Conservation (phyloP, 78 protist species). For the Salpingoeca rosetta region DNA sequence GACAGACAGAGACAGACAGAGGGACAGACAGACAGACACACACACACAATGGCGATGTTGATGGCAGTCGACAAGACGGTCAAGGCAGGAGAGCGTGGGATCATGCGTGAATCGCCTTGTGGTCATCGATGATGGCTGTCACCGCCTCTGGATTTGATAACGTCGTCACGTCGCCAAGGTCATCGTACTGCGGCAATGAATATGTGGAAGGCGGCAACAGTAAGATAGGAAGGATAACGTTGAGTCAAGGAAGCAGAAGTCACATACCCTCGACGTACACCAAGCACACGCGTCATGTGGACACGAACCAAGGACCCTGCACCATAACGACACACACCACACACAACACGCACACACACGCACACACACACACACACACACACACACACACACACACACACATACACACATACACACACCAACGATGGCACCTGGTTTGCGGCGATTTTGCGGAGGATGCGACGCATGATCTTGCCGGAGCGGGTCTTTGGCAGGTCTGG, state of each 20-base stretch:
- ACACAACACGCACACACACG: neutral
- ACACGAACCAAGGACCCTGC: neutral
- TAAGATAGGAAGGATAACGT: too few species aligned
- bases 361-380: neutral
- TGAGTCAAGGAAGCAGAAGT: too few species aligned
- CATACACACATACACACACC: neutral
- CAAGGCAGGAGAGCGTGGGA: too few species aligned
- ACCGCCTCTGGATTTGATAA: neutral
- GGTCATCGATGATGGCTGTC: neutral
- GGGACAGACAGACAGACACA: too few species aligned
- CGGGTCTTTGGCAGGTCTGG: slow-evolving; percentile 74
- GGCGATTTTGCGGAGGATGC: slow-evolving; percentile 71
- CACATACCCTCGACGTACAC: too few species aligned
- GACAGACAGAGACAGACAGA: too few species aligned
- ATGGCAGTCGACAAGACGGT: too few species aligned
- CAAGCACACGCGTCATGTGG: too few species aligned
- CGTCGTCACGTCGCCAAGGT: neutral
- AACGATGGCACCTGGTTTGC: neutral
- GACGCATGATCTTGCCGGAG: slow-evolving; percentile 77
- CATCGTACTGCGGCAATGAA: too few species aligned
- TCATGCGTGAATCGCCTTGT: too few species aligned
- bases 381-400: neutral
- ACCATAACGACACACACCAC: neutral
- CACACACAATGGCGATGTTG: too few species aligned
- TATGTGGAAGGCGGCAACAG: too few species aligned